Evolutionary conservation across 1,139 yeast genomes (phyloP).

Genomic region (Trichomonascaceae sp.): DNA sequence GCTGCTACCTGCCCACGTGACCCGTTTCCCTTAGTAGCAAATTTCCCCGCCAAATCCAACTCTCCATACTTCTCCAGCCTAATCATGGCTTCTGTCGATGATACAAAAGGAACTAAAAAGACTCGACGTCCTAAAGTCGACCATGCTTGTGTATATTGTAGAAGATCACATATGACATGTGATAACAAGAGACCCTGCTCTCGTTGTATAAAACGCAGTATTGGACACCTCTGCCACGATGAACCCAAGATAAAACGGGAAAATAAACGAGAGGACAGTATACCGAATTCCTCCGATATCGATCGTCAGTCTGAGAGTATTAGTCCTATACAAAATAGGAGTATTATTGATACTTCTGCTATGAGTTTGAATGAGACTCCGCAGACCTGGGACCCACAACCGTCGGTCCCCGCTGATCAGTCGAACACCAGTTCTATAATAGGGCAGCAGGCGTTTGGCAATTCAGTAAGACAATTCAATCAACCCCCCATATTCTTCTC

Average conservation of each 20-base stretch:
- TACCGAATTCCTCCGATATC: neutral
- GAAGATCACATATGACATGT: conserved; percentile 93
- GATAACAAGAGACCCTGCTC: conserved; percentile 75
- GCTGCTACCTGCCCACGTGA: no score
- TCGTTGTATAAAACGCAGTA: conserved; percentile 79
- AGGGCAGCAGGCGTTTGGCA: neutral
- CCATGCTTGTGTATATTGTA: conserved; percentile 82
- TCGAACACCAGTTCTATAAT: neutral
- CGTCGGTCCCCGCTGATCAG: neutral
- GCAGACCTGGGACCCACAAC: neutral
- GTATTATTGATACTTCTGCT: neutral
- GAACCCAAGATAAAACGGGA: conserved; percentile 41
- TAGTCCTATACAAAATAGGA: neutral
- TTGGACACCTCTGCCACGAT: conserved; percentile 84
- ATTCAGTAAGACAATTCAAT: conserved; percentile 25
- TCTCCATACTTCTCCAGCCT: neutral
- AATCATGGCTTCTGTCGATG: conserved; percentile 1
- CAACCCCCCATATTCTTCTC: conserved; percentile 62
- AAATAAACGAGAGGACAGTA: conserved; percentile 5
- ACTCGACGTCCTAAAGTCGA: conserved; percentile 29
- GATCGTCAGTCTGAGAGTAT: neutral
- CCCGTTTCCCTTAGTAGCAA: neutral
- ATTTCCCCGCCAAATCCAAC: neutral
- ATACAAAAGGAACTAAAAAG: conserved; percentile 6
- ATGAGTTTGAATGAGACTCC: neutral